Evolutionary conservation across 2,329 filamentous ascomycete species (phyloP).

Genomic region (Microcyclospora tardicrescens): DNA sequence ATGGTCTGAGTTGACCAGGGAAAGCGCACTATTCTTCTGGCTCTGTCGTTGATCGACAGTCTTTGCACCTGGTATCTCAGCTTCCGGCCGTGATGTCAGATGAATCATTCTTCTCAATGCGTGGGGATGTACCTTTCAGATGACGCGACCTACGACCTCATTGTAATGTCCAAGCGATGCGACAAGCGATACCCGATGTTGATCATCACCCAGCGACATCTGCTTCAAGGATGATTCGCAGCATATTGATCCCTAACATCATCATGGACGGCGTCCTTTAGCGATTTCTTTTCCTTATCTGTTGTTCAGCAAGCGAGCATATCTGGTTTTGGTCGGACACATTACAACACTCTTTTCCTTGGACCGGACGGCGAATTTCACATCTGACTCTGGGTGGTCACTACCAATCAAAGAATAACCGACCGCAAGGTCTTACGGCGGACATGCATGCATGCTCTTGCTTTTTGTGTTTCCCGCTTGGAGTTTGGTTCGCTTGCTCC

Average conservation of each 20-base stretch:
- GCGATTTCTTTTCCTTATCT: conserved; percentile 21
- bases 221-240: conserved; percentile 39
- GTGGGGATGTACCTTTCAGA: conserved; percentile 2
- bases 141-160: conserved; percentile 29
- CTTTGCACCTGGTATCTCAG: conserved; percentile 15
- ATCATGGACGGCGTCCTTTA: conserved; percentile 38
- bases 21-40: conserved; percentile 10
- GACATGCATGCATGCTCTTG: too few species aligned
- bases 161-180: conserved; percentile 25
- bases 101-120: too few species aligned
- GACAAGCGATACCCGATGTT: conserved; percentile 27
- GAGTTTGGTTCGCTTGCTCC: too few species aligned
- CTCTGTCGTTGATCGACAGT: conserved; percentile 18
- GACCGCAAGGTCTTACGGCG: too few species aligned
- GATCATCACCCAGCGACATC: conserved; percentile 26
- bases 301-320: conserved; percentile 8
- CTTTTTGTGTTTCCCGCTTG: too few species aligned
- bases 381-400: too few species aligned
- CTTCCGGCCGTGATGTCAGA: too few species aligned
- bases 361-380: too few species aligned
- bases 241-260: conserved; percentile 19
- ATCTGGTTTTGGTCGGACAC: conserved; percentile 1
- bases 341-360: neutral
- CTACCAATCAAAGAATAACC: too few species aligned
- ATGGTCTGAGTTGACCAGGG: conserved; percentile 63